Base-by-base conservation (phyloP, 139 green algal genomes). In the Picochlorum sp. region DNA sequence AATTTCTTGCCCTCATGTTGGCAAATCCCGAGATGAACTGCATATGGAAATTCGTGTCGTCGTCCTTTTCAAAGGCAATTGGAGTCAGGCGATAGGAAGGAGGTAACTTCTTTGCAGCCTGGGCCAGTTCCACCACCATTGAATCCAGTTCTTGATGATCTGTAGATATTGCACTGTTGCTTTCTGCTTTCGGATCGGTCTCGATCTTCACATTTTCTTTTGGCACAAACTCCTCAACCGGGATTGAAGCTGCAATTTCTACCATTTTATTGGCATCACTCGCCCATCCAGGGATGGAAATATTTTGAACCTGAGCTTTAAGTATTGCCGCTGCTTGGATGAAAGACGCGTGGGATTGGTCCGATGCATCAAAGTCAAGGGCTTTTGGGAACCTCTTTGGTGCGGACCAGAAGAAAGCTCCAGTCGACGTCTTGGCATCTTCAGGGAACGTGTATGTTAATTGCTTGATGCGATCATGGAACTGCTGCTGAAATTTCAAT, bases 31-130 rank as follows among this genome's bases (percentile, higher is more conserved):
- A 75, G 62, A 98, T 96, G 55, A 79, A 72, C 62, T 75, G 70
- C 92, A 98, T 98, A 85, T 98, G 93, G 69, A 82, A 95, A 76
- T 98, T 98, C 63, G 82, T 86, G 77, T 98, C 93, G 66, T 97
- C 89, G 60, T 98, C 93, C 84, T 98, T 96, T 66, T 96, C 88
- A 81, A 96, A 96, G 31, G 72, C 30, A 34, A 97, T 78, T 6
- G 91, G 78, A 6, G 45, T 49, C 55, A 97, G 69, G 49, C 78
- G 74, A 68, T 80, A 90, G 45, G 65, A 79, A 6, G 37, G 2
- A 0, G 84, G 82, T 47, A 94, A 67, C 30, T 69, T 66, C 8
- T 44, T 37, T 24, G 57, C 47, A n/a, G 63, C 66, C 16, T 30
- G 65, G 64, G 65, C 15, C 57, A 97, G 78, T 55, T 79, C 44